Evolutionary conservation across 2,329 filamentous ascomycete genomes (phyloP).

Genomic region (Epichloe festucae): DNA sequence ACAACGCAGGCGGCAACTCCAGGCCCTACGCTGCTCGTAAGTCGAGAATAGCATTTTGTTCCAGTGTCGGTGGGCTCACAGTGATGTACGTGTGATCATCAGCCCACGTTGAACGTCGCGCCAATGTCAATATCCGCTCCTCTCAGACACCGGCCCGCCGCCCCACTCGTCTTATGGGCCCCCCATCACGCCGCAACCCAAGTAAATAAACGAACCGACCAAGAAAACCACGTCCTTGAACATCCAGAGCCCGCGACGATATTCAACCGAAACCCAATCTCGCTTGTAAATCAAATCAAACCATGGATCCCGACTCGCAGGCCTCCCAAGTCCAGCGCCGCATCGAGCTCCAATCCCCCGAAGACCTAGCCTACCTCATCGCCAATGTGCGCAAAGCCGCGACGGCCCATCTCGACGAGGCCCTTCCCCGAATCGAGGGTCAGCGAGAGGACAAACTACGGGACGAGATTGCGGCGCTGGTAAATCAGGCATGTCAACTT

Average conservation of each 20-base stretch:
- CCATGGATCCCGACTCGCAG: slow-evolving; percentile 23
- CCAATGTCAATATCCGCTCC: too few species aligned
- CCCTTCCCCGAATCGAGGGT: slow-evolving; percentile 50
- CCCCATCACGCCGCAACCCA: too few species aligned
- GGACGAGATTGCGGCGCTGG: slow-evolving; percentile 43
- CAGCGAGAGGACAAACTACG: slow-evolving; percentile 42
- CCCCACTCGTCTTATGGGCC: too few species aligned
- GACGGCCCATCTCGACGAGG: slow-evolving; percentile 50
- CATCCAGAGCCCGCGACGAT: background rate
- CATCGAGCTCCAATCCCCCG: slow-evolving; percentile 67
- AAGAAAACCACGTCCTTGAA: background rate
- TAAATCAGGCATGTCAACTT: slow-evolving; percentile 36
- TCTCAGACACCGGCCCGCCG: too few species aligned
- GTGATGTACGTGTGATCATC: too few species aligned
- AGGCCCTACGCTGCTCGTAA: too few species aligned
- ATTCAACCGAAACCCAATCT: too few species aligned
- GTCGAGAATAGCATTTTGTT: too few species aligned
- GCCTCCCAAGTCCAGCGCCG: slow-evolving; percentile 45
- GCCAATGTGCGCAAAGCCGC: slow-evolving; percentile 57
- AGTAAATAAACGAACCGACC: background rate
- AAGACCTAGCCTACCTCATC: slow-evolving; percentile 59
- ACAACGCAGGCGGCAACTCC: too few species aligned
- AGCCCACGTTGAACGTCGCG: too few species aligned
- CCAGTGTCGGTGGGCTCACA: too few species aligned
- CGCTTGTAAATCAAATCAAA: background rate